Conservation (phyloP, 2,329 filamentous ascomycete genomes). For the Mollisiaceae sp. region DNA sequence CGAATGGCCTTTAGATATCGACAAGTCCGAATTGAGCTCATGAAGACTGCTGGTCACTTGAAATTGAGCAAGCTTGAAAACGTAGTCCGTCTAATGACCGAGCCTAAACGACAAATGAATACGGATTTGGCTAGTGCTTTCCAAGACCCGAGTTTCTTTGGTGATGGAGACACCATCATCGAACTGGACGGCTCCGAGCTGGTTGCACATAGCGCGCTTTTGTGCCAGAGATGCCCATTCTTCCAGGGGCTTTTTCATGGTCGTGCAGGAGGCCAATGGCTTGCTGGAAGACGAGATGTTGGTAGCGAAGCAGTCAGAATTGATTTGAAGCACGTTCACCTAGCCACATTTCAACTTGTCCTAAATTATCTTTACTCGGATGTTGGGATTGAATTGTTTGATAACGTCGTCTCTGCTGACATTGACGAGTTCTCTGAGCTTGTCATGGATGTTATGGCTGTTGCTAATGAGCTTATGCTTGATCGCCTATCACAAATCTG, state of each 20-base stretch:
- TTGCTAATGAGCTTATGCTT: conserved; percentile 94
- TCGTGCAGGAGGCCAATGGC: conserved; percentile 84
- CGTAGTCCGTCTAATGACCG: conserved; percentile 75
- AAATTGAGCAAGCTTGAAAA: conserved; percentile 75
- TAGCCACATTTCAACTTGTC: conserved; percentile 76
- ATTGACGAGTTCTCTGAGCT: conserved; percentile 87
- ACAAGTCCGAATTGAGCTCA: conserved; percentile 82
- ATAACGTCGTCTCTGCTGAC: conserved; percentile 71
- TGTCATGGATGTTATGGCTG: conserved; percentile 87
- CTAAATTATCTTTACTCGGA: conserved; percentile 85
- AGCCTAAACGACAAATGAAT: conserved; percentile 67
- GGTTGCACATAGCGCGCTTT: conserved; percentile 74
- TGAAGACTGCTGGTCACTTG: conserved; percentile 78
- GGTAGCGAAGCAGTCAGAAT: conserved; percentile 64
- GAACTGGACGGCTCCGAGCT: conserved; percentile 78
- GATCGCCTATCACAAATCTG: conserved; percentile 89
- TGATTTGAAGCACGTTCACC: conserved; percentile 81
- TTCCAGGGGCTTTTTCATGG: conserved; percentile 90
- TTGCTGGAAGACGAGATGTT: conserved; percentile 69
- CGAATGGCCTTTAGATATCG: conserved; percentile 75
- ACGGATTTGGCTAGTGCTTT: conserved; percentile 74
- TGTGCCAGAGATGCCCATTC: conserved; percentile 88
- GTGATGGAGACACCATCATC: conserved; percentile 78
- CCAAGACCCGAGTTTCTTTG: conserved; percentile 72
- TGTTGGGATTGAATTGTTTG: conserved; percentile 78